Conservation (phyloP, 768 basidiomycete genomes). For the Suillus placidus region DNA sequence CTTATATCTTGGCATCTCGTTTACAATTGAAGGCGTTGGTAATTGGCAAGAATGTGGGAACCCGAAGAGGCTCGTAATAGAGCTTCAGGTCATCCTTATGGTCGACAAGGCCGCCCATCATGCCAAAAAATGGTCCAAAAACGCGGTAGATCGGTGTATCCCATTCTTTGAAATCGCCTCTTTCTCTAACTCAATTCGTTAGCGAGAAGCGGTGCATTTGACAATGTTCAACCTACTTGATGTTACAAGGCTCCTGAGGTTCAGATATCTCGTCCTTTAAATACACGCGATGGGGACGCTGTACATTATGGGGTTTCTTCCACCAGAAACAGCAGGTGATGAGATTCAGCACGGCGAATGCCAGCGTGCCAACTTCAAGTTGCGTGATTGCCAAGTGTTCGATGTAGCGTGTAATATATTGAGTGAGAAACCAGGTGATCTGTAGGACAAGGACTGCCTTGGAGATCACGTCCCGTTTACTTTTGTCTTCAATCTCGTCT, state of each 20-base stretch:
- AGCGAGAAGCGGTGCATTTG: background rate
- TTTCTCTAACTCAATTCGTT: background rate
- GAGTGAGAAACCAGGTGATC: slow-evolving; percentile 36
- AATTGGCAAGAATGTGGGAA: background rate
- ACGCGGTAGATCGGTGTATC: background rate
- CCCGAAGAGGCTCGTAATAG: background rate
- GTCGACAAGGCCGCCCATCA: background rate
- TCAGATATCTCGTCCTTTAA: background rate
- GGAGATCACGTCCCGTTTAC: slow-evolving; percentile 35
- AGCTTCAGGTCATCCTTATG: background rate
- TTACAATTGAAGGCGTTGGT: background rate
- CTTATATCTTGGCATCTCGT: background rate
- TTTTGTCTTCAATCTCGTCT: slow-evolving; percentile 33
- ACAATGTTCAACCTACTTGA: background rate
- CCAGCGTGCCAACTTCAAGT: slow-evolving; percentile 37
- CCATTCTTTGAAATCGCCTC: background rate
- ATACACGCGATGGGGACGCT: slow-evolving; percentile 12
- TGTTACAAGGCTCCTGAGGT: background rate
- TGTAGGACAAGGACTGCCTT: slow-evolving; percentile 36
- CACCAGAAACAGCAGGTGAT: slow-evolving; percentile 37
- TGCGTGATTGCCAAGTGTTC: slow-evolving; percentile 31
- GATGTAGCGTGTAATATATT: slow-evolving; percentile 25
- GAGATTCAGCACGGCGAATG: slow-evolving; percentile 31
- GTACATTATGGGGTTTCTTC: slow-evolving; percentile 36
- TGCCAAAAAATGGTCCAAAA: background rate